A percentile compares a stretch with the other conserved stretches of the same genome.
These are phyloP conservation scores for Skeletonema grethae DNA, from an alignment of 108 stramenopile species.

Conservation along the genomic window DNA sequence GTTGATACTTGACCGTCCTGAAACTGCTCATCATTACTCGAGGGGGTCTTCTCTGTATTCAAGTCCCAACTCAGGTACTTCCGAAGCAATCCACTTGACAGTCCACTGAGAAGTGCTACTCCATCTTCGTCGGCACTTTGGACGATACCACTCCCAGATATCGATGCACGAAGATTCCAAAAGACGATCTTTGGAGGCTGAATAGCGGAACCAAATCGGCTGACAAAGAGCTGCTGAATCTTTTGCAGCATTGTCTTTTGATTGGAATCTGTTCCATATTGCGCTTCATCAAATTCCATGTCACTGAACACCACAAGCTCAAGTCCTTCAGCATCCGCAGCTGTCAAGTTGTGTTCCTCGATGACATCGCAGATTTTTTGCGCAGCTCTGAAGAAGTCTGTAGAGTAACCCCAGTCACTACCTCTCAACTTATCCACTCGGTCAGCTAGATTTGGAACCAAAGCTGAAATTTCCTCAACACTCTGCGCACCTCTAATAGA, in stretches of 20 bases:
- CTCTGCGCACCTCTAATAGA: not conserved
- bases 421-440: not conserved
- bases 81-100: not conserved
- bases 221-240: not conserved
- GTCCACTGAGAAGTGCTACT: not conserved
- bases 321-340: not conserved
- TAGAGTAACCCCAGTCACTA: not conserved
- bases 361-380: not conserved
- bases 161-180: constrained; percentile 1
- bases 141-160: not conserved
- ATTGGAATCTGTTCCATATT: not conserved
- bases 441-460: not conserved
- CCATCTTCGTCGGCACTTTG: not conserved
- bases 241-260: not conserved
- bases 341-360: not conserved
- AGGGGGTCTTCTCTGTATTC: not conserved
- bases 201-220: not conserved
- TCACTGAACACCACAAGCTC: not conserved
- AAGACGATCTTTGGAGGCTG: not conserved
- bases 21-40: not conserved
- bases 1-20: not conserved
- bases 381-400: not conserved
- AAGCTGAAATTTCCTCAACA: not conserved
- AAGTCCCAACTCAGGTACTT: constrained; percentile 1
- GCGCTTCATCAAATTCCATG: not conserved